Evolutionary conservation across 257 asterid species (phyloP), one percentile per base, ranked within the genome.

Genomic region (Plantago elongata): DNA sequence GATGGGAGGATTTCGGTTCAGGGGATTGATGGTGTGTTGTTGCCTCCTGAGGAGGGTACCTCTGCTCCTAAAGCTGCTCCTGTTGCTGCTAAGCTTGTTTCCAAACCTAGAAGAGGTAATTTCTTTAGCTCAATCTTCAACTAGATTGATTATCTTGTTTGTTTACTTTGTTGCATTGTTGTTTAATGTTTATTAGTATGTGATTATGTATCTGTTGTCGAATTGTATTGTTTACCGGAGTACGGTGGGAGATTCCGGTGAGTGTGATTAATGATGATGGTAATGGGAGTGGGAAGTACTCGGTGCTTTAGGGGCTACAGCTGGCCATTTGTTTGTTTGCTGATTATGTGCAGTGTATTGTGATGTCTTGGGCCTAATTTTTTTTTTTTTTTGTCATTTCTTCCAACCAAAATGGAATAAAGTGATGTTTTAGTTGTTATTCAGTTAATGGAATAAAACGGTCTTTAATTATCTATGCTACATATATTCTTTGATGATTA

Each of bases 1-100:
- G 99, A 92, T 58, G 99, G 99, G 12, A 71, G 99, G 69, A 92
- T 92, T 45, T 92, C 98, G 3, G 98, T 92, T 40, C 98, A 92
- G 74, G 98, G 98, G 7, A 86, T 92, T 22, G 96, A 89, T 45
- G 82, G 86, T 0, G 97, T 92, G 51, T 68, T 92, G 70, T 71
- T 84, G 30, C 96, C 97, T 70, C 71, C 79, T 46, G 95, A 84
- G 70, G 94, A 78, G 49, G 71, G 52, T 27, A 81, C 61, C 66
- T 63, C 12, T 43, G 70, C 78, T 10, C 70, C 92, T 1, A 81
- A 79, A 73, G 59, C 80, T 52, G 69, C 90, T 3, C 72, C 84
- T 11, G 83, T 59, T 54, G 76, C 84, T 51, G 76, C 85, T 9
- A 86, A 84, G 77, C 43, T 72, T 62, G 87, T 61, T 27, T 59